phyloP scores from a whole-genome alignment of 768 basidiomycete species.

The Calocybe gangraenosa region DNA sequence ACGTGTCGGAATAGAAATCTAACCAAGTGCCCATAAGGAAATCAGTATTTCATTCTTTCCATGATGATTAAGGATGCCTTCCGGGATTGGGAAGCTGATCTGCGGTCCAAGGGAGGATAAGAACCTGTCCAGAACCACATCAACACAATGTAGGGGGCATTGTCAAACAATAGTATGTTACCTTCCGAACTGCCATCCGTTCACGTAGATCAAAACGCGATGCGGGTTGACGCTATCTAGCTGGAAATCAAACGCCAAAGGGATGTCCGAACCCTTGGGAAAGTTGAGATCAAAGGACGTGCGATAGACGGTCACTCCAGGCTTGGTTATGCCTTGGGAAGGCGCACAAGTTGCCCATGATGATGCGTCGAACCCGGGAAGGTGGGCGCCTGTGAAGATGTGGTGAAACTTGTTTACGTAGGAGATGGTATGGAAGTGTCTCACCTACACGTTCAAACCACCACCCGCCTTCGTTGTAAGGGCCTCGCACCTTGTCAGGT shows the following conservation, averaged over 20 bases:
- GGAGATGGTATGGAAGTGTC: conserved; percentile 3
- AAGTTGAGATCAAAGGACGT: conserved; percentile 54
- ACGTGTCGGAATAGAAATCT: conserved; percentile 1
- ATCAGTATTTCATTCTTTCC: conserved; percentile 30
- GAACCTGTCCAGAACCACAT: conserved; percentile 21
- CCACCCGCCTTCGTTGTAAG: conserved; percentile 57
- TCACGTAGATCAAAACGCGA: conserved; percentile 63
- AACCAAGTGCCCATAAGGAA: conserved; percentile 32
- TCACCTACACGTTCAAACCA: conserved; percentile 48
- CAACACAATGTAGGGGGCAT: background rate
- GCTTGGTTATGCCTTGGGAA: conserved; percentile 36
- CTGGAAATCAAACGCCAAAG: conserved; percentile 58
- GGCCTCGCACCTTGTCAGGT: conserved; percentile 54
- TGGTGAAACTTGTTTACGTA: background rate
- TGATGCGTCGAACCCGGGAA: conserved; percentile 55
- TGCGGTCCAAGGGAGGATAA: conserved; percentile 37
- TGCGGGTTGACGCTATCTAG: conserved; percentile 44
- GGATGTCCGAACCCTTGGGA: conserved; percentile 46
- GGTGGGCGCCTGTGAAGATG: conserved; percentile 46
- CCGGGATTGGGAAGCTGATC: conserved; percentile 41
- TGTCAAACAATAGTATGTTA: conserved; percentile 6
- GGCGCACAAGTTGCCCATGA: conserved; percentile 48
- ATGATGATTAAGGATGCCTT: conserved; percentile 33
- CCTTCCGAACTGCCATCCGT: conserved; percentile 75
- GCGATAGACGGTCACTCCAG: conserved; percentile 64